Conservation (phyloP, 2,329 filamentous ascomycete genomes). For the Cladosporium halotolerans region DNA sequence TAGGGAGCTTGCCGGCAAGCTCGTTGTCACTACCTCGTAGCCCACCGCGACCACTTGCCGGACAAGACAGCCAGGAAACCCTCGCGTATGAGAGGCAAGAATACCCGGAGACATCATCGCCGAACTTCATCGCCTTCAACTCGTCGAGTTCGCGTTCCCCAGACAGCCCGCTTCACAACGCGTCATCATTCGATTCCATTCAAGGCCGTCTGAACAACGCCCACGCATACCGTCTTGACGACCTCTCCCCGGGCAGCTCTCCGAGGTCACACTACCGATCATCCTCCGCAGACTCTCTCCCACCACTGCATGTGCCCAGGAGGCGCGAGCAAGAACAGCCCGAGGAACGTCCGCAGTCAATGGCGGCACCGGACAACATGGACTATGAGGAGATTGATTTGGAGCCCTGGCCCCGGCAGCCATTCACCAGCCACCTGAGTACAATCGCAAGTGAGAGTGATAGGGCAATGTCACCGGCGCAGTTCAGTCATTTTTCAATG, state of each 20-base stretch:
- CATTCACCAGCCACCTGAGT: slow-evolving; percentile 29
- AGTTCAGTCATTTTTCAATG: slow-evolving; percentile 28
- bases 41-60: not conserved
- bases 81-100: slow-evolving; percentile 5
- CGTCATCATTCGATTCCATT: slow-evolving; percentile 28
- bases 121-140: slow-evolving; percentile 14
- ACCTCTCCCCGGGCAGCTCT: slow-evolving; percentile 20
- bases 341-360: not conserved
- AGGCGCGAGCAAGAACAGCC: slow-evolving; percentile 17
- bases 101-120: slow-evolving; percentile 20
- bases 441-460: slow-evolving; percentile 33
- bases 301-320: slow-evolving; percentile 29
- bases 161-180: slow-evolving; percentile 8
- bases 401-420: slow-evolving; percentile 25
- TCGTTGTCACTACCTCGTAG: slow-evolving; percentile 3
- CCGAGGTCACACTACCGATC: slow-evolving; percentile 18
- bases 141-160: slow-evolving; percentile 15
- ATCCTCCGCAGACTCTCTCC: slow-evolving; percentile 24
- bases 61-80: slow-evolving; percentile 8
- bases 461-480: slow-evolving; percentile 20
- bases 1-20: slow-evolving; percentile 7
- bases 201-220: slow-evolving; percentile 23
- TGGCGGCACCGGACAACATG: slow-evolving; percentile 17
- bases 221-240: slow-evolving; percentile 15
- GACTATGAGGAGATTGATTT: slow-evolving; percentile 25